Evolutionary conservation across 495 filamentous ascomycete species (phyloP).

Genomic region (Xylaria palmicola): DNA sequence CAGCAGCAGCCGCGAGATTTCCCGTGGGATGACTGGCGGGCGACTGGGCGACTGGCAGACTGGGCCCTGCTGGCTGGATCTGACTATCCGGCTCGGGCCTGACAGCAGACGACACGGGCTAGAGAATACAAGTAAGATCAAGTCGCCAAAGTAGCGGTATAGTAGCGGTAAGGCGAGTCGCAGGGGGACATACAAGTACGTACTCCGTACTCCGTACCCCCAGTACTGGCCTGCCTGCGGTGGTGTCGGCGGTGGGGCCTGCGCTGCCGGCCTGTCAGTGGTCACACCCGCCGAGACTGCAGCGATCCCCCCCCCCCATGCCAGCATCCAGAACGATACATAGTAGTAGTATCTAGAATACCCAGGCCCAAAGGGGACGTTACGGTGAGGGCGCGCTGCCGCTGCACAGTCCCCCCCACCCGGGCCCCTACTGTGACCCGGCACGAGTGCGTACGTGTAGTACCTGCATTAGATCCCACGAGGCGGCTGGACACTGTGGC

Average conservation of each 20-base stretch:
- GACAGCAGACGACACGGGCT: constrained; percentile 11
- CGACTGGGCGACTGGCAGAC: constrained; percentile 2
- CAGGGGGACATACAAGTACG: no score
- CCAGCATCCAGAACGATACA: no score
- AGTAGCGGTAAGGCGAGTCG: constrained; percentile 15
- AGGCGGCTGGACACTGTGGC: constrained; percentile 18
- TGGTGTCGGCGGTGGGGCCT: no score
- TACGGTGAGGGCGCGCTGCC: constrained; percentile 14
- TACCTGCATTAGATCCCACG: constrained; percentile 24
- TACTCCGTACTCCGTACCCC: background rate
- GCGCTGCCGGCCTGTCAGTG: background rate
- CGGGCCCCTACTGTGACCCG: constrained; percentile 1
- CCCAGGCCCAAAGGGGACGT: constrained; percentile 9
- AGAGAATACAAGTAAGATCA: background rate
- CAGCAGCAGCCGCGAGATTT: constrained; percentile 27
- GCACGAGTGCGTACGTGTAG: background rate
- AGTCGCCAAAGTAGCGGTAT: constrained; percentile 20
- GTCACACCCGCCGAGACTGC: constrained; percentile 9
- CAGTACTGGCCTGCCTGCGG: no score
- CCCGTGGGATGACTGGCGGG: constrained; percentile 14
- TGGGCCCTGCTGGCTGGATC: constrained; percentile 14
- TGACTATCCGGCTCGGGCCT: constrained; percentile 13
- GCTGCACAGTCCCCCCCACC: constrained; percentile 6
- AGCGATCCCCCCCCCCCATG: no score
- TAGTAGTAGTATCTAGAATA: no score